Conservation (phyloP, 2,329 filamentous ascomycete species). For the Didymella pomorum region DNA sequence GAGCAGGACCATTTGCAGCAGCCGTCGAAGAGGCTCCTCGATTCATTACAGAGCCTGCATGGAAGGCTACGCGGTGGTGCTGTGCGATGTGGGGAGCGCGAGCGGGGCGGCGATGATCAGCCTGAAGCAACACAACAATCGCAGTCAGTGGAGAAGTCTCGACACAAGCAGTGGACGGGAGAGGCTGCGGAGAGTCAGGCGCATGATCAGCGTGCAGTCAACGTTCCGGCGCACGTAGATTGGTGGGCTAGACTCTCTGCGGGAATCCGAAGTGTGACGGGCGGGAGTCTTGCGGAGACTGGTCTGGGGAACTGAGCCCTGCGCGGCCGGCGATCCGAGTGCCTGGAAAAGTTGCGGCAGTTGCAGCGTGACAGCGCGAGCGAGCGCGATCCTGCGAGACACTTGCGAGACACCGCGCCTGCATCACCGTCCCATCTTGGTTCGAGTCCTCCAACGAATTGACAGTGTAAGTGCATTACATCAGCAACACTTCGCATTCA, state of each 20-base stretch:
- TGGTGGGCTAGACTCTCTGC: slow-evolving; percentile 17
- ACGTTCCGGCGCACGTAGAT: slow-evolving; percentile 15
- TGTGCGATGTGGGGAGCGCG: slow-evolving; percentile 19
- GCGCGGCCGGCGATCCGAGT: slow-evolving; percentile 6
- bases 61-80: slow-evolving; percentile 17
- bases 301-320: slow-evolving; percentile 4
- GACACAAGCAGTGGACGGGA: slow-evolving; percentile 10
- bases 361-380: slow-evolving; percentile 6
- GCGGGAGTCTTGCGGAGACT: slow-evolving; percentile 13
- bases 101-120: slow-evolving; percentile 24
- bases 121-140: not conserved
- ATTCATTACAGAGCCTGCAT: slow-evolving; percentile 45
- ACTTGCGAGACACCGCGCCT: not conserved
- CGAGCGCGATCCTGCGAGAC: slow-evolving; percentile 1
- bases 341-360: slow-evolving; percentile 8
- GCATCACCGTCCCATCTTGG: slow-evolving; percentile 1
- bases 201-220: slow-evolving; percentile 31
- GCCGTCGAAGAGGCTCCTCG: slow-evolving; percentile 38
- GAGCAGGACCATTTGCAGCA: slow-evolving; percentile 23
- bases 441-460: not conserved
- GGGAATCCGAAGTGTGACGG: not conserved
- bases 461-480: no score
- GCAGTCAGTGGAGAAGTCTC: slow-evolving; percentile 20
- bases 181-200: slow-evolving; percentile 26
- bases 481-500: not conserved